Evolutionary conservation across 805 yeast genomes (phyloP).

Genomic region (Saccharomyces jurei): DNA sequence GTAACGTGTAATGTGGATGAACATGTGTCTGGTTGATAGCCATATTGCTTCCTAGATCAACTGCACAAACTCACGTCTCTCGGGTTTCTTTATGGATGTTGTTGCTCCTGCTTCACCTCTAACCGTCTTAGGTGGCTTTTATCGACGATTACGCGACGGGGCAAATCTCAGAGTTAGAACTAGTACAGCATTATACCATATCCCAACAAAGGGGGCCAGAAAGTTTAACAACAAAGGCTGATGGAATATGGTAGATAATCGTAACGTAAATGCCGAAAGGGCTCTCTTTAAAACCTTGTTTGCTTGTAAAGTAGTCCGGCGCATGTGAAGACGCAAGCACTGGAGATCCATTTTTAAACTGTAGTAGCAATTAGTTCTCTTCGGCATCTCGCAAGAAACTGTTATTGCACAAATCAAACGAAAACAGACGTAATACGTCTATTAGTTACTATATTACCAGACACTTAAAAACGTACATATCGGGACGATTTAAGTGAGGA

Average conservation of each 20-base stretch:
- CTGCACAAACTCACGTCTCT: neutral
- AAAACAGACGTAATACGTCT: neutral
- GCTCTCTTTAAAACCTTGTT: neutral
- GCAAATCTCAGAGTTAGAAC: neutral
- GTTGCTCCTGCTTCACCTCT: neutral
- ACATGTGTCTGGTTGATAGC: slow-evolving; percentile 3
- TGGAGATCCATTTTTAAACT: neutral
- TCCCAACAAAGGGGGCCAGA: neutral
- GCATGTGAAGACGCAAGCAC: neutral
- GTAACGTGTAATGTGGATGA: slow-evolving; percentile 26
- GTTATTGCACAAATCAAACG: neutral
- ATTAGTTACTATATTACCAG: neutral
- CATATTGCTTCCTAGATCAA: neutral
- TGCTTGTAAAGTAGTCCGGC: neutral
- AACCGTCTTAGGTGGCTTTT: neutral
- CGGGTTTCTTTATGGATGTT: neutral
- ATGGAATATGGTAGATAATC: neutral
- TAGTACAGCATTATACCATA: neutral
- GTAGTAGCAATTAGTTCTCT: neutral
- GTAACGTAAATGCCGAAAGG: neutral
- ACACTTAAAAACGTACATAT: neutral
- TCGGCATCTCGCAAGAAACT: neutral
- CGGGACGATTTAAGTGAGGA: neutral
- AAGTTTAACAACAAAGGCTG: neutral
- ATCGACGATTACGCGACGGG: neutral